phyloP scores from a whole-genome alignment of 2,329 filamentous ascomycete genomes.

The Pseudopyricularia javanii region DNA sequence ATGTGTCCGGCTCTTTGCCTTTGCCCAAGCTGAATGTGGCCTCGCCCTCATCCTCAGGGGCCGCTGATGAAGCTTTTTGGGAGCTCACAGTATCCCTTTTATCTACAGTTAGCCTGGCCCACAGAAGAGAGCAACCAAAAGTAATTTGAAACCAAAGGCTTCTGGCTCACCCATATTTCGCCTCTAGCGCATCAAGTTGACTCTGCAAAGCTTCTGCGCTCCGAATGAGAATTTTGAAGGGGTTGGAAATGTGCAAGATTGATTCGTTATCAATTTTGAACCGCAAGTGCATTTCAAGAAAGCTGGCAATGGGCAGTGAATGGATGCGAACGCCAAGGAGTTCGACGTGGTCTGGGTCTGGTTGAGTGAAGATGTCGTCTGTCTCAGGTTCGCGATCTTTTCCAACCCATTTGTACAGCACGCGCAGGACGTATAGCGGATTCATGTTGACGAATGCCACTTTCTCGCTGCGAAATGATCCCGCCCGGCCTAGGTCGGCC shows the following conservation, averaged over 20 bases:
- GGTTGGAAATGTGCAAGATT: background rate
- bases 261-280: background rate
- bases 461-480: background rate
- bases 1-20: no score
- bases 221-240: background rate
- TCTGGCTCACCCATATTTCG: background rate
- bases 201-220: background rate
- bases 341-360: background rate
- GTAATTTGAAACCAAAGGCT: no score
- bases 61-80: no score
- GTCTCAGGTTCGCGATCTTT: background rate
- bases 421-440: background rate
- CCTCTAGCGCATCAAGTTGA: background rate
- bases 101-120: no score
- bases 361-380: background rate
- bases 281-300: background rate
- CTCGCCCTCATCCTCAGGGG: no score
- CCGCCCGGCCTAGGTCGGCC: background rate
- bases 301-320: background rate
- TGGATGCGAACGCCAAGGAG: background rate
- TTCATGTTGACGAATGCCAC: background rate
- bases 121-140: no score
- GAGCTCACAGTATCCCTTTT: no score
- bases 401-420: background rate
- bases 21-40: no score